These are phyloP conservation scores for Xylaria arbuscula DNA, from an alignment of 2,329 filamentous ascomycete genomes.

Conservation along the genomic window DNA sequence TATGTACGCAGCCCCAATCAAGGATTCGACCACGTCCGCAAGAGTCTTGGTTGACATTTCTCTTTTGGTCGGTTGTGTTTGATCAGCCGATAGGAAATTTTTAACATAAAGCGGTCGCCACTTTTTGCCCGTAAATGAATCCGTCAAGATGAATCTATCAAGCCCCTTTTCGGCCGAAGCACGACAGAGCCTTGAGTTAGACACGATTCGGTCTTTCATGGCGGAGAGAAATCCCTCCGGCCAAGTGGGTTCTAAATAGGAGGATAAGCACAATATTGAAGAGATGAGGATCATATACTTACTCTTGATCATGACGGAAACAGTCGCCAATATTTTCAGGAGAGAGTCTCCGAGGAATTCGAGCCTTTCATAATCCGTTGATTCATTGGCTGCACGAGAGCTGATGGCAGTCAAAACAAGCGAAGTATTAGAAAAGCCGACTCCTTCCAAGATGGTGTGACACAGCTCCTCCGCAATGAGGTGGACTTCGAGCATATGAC, in stretches of 20 bases:
- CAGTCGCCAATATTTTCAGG: conserved; percentile 77
- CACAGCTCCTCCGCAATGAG: conserved; percentile 72
- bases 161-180: conserved; percentile 73
- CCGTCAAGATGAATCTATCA: conserved; percentile 77
- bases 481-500: conserved; percentile 73
- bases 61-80: conserved; percentile 21
- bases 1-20: conserved; percentile 80
- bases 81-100: conserved; percentile 50
- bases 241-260: conserved; percentile 67
- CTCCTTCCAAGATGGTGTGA: conserved; percentile 61
- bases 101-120: conserved; percentile 76
- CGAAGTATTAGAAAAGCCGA: conserved; percentile 65
- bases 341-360: conserved; percentile 90
- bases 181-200: conserved; percentile 77
- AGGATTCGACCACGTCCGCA: conserved; percentile 86
- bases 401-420: conserved; percentile 77
- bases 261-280: conserved; percentile 31
- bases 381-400: conserved; percentile 68
- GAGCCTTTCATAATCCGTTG: conserved; percentile 80
- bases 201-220: conserved; percentile 75
- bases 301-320: conserved; percentile 70
- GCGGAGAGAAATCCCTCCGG: conserved; percentile 81
- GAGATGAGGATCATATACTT: conserved; percentile 44
- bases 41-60: conserved; percentile 74
- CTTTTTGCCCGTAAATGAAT: conserved; percentile 73